These are phyloP conservation scores for Trypanosoma scelopori DNA, from an alignment of 208 protist genomes.

Conservation along the genomic window DNA sequence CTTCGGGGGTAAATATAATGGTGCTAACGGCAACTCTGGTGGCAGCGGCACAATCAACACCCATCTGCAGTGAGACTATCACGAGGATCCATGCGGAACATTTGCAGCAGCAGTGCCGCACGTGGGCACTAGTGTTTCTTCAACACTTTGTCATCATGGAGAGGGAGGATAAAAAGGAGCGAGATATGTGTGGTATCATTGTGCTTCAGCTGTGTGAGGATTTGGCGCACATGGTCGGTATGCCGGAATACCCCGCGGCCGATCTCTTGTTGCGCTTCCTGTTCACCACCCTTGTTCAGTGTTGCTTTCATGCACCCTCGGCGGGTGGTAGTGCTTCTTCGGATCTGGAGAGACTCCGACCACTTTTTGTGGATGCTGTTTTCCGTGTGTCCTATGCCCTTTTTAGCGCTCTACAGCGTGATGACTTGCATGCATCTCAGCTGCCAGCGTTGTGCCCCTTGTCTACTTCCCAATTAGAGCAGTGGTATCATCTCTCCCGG, in stretches of 20 bases:
- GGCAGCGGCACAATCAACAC: slow-evolving; percentile 69
- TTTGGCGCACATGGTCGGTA: slow-evolving; percentile 61
- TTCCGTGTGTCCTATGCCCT: slow-evolving; percentile 57
- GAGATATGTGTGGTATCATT: slow-evolving; percentile 32
- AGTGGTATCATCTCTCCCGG: slow-evolving; percentile 20
- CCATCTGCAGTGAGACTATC: slow-evolving; percentile 27
- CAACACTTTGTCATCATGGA: slow-evolving; percentile 39
- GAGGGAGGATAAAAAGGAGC: slow-evolving; percentile 35
- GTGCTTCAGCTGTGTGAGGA: slow-evolving; percentile 67
- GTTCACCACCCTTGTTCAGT: slow-evolving; percentile 43
- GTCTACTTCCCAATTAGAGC: slow-evolving; percentile 12
- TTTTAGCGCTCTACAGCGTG: slow-evolving; percentile 31
- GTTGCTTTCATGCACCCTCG: slow-evolving; percentile 17
- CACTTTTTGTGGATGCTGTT: slow-evolving; percentile 63
- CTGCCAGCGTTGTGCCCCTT: slow-evolving; percentile 7
- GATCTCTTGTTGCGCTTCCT: slow-evolving; percentile 65
- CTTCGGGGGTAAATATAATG: slow-evolving; percentile 44
- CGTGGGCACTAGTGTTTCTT: slow-evolving; percentile 49
- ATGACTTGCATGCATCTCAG: background rate
- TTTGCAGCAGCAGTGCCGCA: slow-evolving; percentile 61
- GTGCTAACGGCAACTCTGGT: slow-evolving; percentile 68
- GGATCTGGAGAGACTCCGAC: slow-evolving; percentile 30
- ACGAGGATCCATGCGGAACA: slow-evolving; percentile 21
- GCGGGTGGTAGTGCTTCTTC: slow-evolving; percentile 11
- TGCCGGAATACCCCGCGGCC: slow-evolving; percentile 73